A percentile compares a stretch with the other conserved stretches of the same genome.
These are phyloP conservation scores for Coprinopsis cinerea DNA, from an alignment of 768 basidiomycete species.

Conservation along the genomic window DNA sequence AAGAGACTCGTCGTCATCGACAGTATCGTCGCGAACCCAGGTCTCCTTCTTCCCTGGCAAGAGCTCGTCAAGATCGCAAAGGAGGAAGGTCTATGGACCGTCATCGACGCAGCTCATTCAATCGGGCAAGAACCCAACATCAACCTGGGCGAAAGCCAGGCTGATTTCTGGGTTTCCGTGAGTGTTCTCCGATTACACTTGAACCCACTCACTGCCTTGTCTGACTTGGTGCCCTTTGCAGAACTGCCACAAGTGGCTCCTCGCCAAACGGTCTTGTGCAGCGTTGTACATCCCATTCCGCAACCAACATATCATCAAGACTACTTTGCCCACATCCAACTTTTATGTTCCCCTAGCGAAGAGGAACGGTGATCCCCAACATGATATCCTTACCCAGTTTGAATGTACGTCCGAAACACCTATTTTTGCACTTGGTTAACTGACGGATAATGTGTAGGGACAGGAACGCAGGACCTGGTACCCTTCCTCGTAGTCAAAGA, in stretches of 20 bases:
- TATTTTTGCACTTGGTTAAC: too few relatives aligned
- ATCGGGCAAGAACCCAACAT: constrained; percentile 66
- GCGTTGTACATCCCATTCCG: constrained; percentile 69
- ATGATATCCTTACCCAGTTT: constrained; percentile 49
- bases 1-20: constrained; percentile 65
- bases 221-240: constrained; percentile 18
- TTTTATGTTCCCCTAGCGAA: constrained; percentile 45
- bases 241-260: constrained; percentile 88
- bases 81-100: constrained; percentile 52
- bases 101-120: constrained; percentile 75
- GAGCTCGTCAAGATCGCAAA: constrained; percentile 60
- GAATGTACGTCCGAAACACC: constrained; percentile 29
- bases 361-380: constrained; percentile 21
- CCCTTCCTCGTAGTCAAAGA: constrained; percentile 48
- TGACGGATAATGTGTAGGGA: constrained; percentile 37
- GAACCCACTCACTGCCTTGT: background rate
- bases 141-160: constrained; percentile 45
- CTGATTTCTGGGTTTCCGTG: constrained; percentile 76
- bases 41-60: constrained; percentile 63
- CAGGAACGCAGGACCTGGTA: constrained; percentile 53
- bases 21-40: constrained; percentile 54
- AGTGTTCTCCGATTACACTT: constrained; percentile 15
- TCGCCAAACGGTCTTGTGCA: constrained; percentile 59
- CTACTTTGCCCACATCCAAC: constrained; percentile 51
- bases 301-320: constrained; percentile 58